These are phyloP conservation scores for Pythium myriotylum DNA, from an alignment of 352 stramenopile genomes.

Conservation along the genomic window DNA sequence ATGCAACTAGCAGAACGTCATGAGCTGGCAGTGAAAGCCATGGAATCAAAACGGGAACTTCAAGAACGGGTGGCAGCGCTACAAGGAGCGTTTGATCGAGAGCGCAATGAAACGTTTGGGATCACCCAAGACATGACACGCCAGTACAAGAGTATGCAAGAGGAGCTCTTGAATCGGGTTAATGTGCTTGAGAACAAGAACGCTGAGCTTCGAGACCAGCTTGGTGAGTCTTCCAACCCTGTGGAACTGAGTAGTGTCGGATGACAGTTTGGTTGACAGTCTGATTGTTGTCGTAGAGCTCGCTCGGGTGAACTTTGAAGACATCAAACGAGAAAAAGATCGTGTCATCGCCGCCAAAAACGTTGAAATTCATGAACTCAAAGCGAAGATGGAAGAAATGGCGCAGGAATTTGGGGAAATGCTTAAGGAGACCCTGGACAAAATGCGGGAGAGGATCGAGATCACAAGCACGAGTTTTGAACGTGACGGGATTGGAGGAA, in stretches of 20 bases:
- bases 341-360: constrained; percentile 89
- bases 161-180: constrained; percentile 88
- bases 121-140: constrained; percentile 96
- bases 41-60: constrained; percentile 89
- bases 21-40: constrained; percentile 82
- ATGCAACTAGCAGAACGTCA: constrained; percentile 89
- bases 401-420: constrained; percentile 94
- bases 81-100: constrained; percentile 85
- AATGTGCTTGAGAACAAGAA: constrained; percentile 92
- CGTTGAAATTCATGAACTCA: constrained; percentile 88
- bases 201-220: constrained; percentile 90
- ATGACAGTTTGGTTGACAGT: neutral
- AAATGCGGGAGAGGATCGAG: constrained; percentile 95
- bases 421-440: constrained; percentile 94
- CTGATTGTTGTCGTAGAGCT: constrained; percentile 50
- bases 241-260: neutral
- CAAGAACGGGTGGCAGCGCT: constrained; percentile 81
- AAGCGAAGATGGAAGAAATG: constrained; percentile 95
- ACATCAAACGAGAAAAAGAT: constrained; percentile 93
- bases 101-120: constrained; percentile 88
- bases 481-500: constrained; percentile 45
- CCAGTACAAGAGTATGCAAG: constrained; percentile 97
- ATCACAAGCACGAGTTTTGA: constrained; percentile 92
- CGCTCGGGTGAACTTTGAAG: constrained; percentile 83
- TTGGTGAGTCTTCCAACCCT: constrained; percentile 44